Base-by-base conservation (phyloP, 2,329 filamentous ascomycete species). In the Pseudocercospora ulei region DNA sequence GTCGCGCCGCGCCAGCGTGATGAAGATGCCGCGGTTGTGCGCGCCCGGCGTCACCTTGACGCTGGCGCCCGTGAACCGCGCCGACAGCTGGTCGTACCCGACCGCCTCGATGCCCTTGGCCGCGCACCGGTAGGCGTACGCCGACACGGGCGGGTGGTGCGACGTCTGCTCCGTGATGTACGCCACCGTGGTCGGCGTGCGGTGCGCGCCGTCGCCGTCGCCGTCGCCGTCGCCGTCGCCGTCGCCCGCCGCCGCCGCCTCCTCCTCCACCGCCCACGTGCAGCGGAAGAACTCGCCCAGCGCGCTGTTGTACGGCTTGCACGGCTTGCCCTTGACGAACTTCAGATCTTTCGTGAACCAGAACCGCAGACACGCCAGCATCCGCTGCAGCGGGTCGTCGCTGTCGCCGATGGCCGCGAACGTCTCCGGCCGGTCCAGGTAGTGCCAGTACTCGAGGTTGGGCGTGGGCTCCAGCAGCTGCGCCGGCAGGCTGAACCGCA, bases 341-440 rank as follows among this genome's bases (percentile, higher is more conserved):
- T 98, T 98, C 63, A 98, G 63, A 62, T 98, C 90, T 63, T 98
- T 98, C 47, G 90, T 96, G 56, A 96, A 93, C 90, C 90, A 98
- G 65, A 96, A 98, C 44, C 87, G 79, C 54, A 96, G 65, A 18
- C 93, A 85, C 57, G 88, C 87, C 35, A 98, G 74, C 83, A 95
- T 95, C 52, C 90, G 85, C 53, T 90, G 88, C 39, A 96, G 69
- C 7, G 82, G 75, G 53, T 96, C 85, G 53, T 96, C 82, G 11
- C 88, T 90, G 54, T 88, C 88, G 54, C 88, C 90, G 56, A 81
- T 80, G 49, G 76, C 78, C 47, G 74, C 73, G 59, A 98, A 95
- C 31, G 87, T 84, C 62, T 93, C 92, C 13, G 88, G 88, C 53
- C 86, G 76, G 64, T 98, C 90, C 60, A 98, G 72, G 58, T 98